Conservation (phyloP, 2,329 filamentous ascomycete species). For the Rugonectria rugulosa region DNA sequence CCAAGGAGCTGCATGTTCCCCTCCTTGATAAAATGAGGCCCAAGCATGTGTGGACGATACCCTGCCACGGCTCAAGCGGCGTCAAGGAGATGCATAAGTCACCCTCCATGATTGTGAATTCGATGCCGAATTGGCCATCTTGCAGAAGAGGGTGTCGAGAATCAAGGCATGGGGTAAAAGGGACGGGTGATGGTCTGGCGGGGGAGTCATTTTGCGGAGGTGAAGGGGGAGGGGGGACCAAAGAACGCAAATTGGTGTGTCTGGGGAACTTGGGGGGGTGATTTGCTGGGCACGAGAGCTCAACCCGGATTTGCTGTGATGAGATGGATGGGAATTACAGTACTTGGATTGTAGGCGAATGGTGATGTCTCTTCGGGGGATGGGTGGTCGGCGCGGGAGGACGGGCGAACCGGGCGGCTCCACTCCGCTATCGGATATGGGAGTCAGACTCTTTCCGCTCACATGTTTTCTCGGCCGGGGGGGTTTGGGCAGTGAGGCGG, state of each 20-base stretch:
- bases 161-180: neutral
- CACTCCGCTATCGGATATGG: slow-evolving; percentile 18
- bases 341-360: neutral
- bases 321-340: neutral
- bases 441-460: no score
- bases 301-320: neutral
- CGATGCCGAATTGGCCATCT: neutral
- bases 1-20: neutral
- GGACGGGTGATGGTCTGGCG: neutral
- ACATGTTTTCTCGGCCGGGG: no score
- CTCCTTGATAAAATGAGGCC: neutral
- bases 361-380: no score
- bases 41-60: neutral
- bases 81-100: no score
- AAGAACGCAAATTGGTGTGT: neutral
- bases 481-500: no score
- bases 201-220: neutral
- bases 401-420: neutral
- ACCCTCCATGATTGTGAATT: neutral
- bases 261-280: neutral
- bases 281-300: neutral
- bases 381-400: neutral
- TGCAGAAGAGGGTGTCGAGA: slow-evolving; percentile 1
- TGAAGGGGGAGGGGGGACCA: neutral
- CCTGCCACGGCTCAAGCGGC: no score